Evolutionary conservation across 139 green algal genomes (phyloP).

Genomic region (Chlorella sp.): DNA sequence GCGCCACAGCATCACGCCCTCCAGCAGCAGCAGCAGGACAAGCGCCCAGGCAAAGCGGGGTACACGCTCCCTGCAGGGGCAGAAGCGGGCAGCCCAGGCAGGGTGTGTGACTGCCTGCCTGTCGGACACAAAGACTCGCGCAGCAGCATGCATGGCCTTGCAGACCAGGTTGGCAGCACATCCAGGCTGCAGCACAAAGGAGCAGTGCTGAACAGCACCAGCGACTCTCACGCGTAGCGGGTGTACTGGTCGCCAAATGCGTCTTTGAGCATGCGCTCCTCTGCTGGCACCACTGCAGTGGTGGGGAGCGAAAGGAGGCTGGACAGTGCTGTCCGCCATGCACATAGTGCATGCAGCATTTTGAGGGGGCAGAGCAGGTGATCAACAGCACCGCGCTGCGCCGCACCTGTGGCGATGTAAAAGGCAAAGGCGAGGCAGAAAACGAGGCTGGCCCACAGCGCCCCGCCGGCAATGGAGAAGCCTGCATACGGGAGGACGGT

Average conservation of each 20-base stretch:
- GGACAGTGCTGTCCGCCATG: too few relatives aligned
- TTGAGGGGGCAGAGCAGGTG: too few relatives aligned
- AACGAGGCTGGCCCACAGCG: slow-evolving; percentile 25
- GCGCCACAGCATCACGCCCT: slow-evolving; percentile 42
- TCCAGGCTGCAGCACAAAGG: too few relatives aligned
- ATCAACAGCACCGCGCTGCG: too few relatives aligned
- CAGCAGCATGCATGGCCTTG: background rate
- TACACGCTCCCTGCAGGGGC: background rate
- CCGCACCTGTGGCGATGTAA: slow-evolving; percentile 24
- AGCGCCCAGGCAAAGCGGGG: slow-evolving; percentile 25
- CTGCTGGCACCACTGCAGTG: slow-evolving; percentile 14
- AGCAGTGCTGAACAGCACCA: too few relatives aligned
- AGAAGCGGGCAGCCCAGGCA: too few relatives aligned
- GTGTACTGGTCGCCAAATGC: slow-evolving; percentile 38
- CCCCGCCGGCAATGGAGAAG: slow-evolving; percentile 45
- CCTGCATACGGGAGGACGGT: background rate
- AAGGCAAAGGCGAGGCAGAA: slow-evolving; percentile 41
- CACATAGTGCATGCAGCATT: too few relatives aligned
- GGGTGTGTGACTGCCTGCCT: too few relatives aligned
- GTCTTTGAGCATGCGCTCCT: slow-evolving; percentile 49
- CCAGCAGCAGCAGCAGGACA: slow-evolving; percentile 37
- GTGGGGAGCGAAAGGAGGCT: too few relatives aligned
- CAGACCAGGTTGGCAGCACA: too few relatives aligned
- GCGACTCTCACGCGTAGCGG: too few relatives aligned
- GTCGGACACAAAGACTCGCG: too few relatives aligned